These are phyloP conservation scores for Angomonas deanei DNA, from an alignment of 208 protist species.

Conservation along the genomic window DNA sequence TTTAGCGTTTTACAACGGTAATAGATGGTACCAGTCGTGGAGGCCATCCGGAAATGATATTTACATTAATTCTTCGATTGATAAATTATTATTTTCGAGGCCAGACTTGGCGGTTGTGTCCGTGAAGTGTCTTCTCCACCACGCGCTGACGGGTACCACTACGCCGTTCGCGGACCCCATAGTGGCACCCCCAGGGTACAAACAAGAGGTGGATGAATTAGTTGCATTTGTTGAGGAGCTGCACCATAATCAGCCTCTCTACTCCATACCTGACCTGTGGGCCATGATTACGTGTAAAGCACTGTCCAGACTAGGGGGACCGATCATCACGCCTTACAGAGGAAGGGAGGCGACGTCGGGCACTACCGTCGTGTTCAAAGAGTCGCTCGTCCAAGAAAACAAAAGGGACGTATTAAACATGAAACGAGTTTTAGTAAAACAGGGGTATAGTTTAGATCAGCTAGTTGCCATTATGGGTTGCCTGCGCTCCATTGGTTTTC, in stretches of 20 bases:
- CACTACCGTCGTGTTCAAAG: conserved; percentile 34
- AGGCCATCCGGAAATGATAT: conserved; percentile 66
- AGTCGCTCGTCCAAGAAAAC: conserved; percentile 38
- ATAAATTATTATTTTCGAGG: conserved; percentile 65
- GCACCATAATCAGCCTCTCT: conserved; percentile 54
- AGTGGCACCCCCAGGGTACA: conserved; percentile 55
- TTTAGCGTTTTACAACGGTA: conserved; percentile 47
- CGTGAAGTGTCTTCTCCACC: conserved; percentile 75
- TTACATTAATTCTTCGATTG: conserved; percentile 41
- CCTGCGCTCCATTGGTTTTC: conserved; percentile 62
- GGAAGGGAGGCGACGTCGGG: conserved; percentile 39
- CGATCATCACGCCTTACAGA: conserved; percentile 41
- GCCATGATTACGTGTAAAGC: conserved; percentile 67
- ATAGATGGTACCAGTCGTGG: conserved; percentile 68
- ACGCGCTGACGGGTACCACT: conserved; percentile 54
- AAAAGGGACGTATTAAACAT: conserved; percentile 59
- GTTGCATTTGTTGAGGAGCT: conserved; percentile 56
- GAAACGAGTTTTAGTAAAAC: conserved; percentile 65
- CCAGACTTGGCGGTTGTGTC: conserved; percentile 76
- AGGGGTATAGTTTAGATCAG: conserved; percentile 69
- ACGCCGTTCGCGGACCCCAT: conserved; percentile 82
- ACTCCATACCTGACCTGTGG: conserved; percentile 82
- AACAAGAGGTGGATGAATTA: conserved; percentile 62
- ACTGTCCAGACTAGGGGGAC: conserved; percentile 67
- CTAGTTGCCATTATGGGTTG: conserved; percentile 72